Base-by-base conservation (phyloP, 2,329 filamentous ascomycete species). In the Penicillium griseofulvum region DNA sequence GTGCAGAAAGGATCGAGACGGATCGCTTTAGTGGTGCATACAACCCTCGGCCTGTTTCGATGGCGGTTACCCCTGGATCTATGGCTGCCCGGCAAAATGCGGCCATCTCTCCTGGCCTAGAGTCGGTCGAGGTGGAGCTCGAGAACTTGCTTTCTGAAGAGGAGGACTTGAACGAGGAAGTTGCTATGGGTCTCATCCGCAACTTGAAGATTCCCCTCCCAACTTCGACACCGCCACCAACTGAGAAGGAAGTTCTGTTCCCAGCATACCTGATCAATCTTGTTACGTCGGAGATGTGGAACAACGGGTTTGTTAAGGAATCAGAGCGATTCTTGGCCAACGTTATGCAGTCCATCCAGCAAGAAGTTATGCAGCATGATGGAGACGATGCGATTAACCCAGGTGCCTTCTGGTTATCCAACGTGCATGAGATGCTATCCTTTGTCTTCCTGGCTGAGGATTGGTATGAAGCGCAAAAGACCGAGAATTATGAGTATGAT, bases 231-330 rank as follows among this genome's bases (percentile, higher is more conserved):
- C 92, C 93, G 19, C 88, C 92, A 50, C 93, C 94, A 11, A 96
- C 91, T 17, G 94, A 99, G 77, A 99, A 99, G 80, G 94, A 99
- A 74, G 93, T 99, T 22, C 82, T 99, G 49, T 99, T 99, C 87
- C 94, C 94, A 33, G 93, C 94, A 10, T 99, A 97, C 74, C 87
- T 99, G 66, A 99, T 99, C 81, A 99, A 99, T 76, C 83, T 99
- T 58, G 94, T 99, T 61, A 99, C 94, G 12, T 97, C 92, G 16
- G 94, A 99, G 79, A 99, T 99, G 94, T 99, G 94, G 94, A 99
- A 99, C 80, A 99, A 99, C 68, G 94, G 94, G 44, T 99, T 97
- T 71, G 94, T 99, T 67, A 99, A 99, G 80, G 94, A 99, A 77
- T 97, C 94, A 4, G 94, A 99, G 77, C 89, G 93, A 52, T 99